A percentile compares a stretch with the other conserved stretches of the same genome.
phyloP scores from a whole-genome alignment of 768 basidiomycete genomes.

The Lentinula edodes region DNA sequence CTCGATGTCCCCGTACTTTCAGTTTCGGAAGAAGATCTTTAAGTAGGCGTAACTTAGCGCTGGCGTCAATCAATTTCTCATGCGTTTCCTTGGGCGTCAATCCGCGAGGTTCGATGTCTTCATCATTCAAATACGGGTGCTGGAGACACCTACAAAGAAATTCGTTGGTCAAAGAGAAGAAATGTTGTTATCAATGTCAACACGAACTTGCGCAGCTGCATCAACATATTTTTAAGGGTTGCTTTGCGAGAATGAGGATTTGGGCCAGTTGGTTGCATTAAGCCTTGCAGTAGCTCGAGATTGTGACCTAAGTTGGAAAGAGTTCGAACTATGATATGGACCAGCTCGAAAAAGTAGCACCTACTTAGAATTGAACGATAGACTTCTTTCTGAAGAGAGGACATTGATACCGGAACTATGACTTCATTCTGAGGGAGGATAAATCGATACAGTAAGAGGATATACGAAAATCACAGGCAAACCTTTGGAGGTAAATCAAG shows the following conservation, averaged over 20 bases:
- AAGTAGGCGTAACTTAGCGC: conserved; percentile 79
- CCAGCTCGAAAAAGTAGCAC: conserved; percentile 16
- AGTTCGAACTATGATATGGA: neutral
- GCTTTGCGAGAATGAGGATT: conserved; percentile 35
- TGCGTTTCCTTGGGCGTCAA: conserved; percentile 58
- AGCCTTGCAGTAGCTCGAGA: conserved; percentile 54
- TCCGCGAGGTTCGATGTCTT: conserved; percentile 71
- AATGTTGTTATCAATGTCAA: neutral
- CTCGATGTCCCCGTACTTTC: conserved; percentile 79
- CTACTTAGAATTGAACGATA: conserved; percentile 82
- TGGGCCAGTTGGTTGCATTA: conserved; percentile 40
- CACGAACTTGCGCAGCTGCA: conserved; percentile 82
- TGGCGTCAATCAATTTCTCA: conserved; percentile 74
- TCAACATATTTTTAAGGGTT: conserved; percentile 75
- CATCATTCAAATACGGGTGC: conserved; percentile 84
- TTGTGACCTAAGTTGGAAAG: conserved; percentile 53
- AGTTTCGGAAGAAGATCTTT: conserved; percentile 77
- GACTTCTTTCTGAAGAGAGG: conserved; percentile 79
- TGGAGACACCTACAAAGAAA: conserved; percentile 63
- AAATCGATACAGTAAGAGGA: neutral
- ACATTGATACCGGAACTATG: conserved; percentile 87
- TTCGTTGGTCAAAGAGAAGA: neutral
- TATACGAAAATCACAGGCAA: neutral
- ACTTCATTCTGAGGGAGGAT: conserved; percentile 64
- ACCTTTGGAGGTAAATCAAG: conserved; percentile 91